Percentiles rank a stretch among this genome's conserved stretches.
phyloP scores from a whole-genome alignment of 2,329 filamentous ascomycete genomes.

The Pseudogymnoascus sp. region DNA sequence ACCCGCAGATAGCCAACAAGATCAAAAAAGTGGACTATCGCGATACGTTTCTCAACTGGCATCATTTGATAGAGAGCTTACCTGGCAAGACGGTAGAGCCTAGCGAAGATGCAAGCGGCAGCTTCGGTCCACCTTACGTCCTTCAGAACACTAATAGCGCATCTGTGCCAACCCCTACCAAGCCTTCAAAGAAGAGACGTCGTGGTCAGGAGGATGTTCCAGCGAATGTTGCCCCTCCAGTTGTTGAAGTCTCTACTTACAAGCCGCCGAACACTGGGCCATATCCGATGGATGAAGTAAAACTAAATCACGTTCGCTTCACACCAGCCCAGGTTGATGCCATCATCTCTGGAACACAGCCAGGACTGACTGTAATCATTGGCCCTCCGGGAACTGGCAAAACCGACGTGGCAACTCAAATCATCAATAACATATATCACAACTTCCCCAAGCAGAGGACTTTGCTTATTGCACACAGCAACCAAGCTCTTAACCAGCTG shows the following conservation, averaged over 20 bases:
- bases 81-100: constrained; percentile 83
- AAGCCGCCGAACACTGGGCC: constrained; percentile 81
- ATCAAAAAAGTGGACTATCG: constrained; percentile 77
- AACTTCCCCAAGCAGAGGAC: constrained; percentile 93
- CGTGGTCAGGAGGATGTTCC: constrained; percentile 64
- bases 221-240: constrained; percentile 54
- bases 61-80: constrained; percentile 82
- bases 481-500: constrained; percentile 93
- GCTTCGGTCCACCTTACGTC: constrained; percentile 82
- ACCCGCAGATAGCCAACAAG: constrained; percentile 71
- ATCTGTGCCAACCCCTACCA: constrained; percentile 41
- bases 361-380: constrained; percentile 86
- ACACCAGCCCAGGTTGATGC: constrained; percentile 88
- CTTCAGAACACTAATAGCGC: constrained; percentile 57
- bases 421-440: constrained; percentile 98
- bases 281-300: constrained; percentile 77
- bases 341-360: constrained; percentile 87
- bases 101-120: constrained; percentile 59
- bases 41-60: constrained; percentile 93
- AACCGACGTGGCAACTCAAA: constrained; percentile 97
- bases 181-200: constrained; percentile 78
- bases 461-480: constrained; percentile 88
- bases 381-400: constrained; percentile 96
- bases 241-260: constrained; percentile 80
- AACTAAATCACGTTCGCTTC: constrained; percentile 75